phyloP scores from a whole-genome alignment of 2,329 filamentous ascomycete genomes.

The Neospermospora avenae region DNA sequence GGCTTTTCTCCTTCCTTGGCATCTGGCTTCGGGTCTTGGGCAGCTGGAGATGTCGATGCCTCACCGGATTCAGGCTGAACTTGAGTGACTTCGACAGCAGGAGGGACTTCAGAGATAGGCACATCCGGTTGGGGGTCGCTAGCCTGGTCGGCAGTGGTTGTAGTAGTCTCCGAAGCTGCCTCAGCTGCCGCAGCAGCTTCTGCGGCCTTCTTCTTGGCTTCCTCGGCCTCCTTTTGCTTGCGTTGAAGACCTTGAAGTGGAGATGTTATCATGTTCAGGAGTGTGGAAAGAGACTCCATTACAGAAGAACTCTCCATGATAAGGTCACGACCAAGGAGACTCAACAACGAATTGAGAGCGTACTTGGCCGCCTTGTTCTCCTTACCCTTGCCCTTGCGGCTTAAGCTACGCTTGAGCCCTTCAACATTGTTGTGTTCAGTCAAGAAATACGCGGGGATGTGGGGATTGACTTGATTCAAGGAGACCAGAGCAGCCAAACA shows the following conservation, averaged over 20 bases:
- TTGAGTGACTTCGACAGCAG: slow-evolving; percentile 14
- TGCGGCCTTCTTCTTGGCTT: slow-evolving; percentile 41
- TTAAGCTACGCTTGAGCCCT: slow-evolving; percentile 71
- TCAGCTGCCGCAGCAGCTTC: slow-evolving; percentile 24
- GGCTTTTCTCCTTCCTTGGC: slow-evolving; percentile 27
- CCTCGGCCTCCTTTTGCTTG: slow-evolving; percentile 73
- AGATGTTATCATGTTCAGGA: slow-evolving; percentile 84
- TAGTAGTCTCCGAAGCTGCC: slow-evolving; percentile 21
- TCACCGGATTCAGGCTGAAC: slow-evolving; percentile 20
- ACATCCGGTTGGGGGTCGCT: slow-evolving; percentile 19
- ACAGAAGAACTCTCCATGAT: slow-evolving; percentile 97
- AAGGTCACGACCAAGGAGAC: slow-evolving; percentile 84
- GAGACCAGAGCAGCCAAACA: slow-evolving; percentile 83
- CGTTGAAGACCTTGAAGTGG: slow-evolving; percentile 80
- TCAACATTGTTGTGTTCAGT: slow-evolving; percentile 85
- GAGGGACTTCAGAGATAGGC: slow-evolving; percentile 8
- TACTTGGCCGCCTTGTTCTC: slow-evolving; percentile 82
- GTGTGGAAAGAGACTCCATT: slow-evolving; percentile 87
- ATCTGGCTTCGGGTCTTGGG: slow-evolving; percentile 4
- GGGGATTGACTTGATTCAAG: slow-evolving; percentile 78
- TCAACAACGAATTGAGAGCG: slow-evolving; percentile 86
- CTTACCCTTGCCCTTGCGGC: slow-evolving; percentile 84
- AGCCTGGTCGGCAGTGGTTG: slow-evolving; percentile 17
- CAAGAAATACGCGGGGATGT: slow-evolving; percentile 87
- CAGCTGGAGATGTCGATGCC: slow-evolving; percentile 12